Evolutionary conservation across 768 basidiomycete species (phyloP).

Genomic region (Lentinula boryana): DNA sequence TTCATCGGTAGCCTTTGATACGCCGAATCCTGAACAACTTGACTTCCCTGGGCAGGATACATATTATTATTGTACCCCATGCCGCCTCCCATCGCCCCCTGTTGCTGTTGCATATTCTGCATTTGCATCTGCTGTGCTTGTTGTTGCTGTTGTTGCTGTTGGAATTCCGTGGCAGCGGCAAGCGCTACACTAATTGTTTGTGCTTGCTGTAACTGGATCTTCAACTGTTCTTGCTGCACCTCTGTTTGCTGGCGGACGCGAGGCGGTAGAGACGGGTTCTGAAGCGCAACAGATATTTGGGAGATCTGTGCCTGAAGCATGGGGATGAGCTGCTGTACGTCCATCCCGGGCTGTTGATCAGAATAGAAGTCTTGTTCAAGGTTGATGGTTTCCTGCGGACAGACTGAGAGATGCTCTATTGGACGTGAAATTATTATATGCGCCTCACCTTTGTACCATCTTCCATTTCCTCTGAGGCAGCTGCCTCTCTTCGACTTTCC

Average conservation of each 20-base stretch:
- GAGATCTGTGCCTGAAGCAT: slow-evolving; percentile 80
- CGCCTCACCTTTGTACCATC: slow-evolving; percentile 1
- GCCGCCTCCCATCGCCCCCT: slow-evolving; percentile 31
- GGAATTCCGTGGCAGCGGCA: slow-evolving; percentile 52
- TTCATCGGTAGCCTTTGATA: slow-evolving; percentile 83
- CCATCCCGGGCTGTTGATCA: slow-evolving; percentile 63
- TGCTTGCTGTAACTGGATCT: slow-evolving; percentile 74
- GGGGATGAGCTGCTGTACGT: slow-evolving; percentile 70
- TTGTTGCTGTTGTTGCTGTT: slow-evolving; percentile 42
- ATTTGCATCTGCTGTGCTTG: slow-evolving; percentile 33
- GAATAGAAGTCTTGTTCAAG: slow-evolving; percentile 63
- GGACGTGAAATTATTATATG: neutral
- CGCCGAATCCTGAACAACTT: slow-evolving; percentile 70
- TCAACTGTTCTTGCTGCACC: slow-evolving; percentile 76
- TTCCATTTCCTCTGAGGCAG: slow-evolving; percentile 29
- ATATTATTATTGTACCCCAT: slow-evolving; percentile 2
- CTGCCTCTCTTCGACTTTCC: slow-evolving; percentile 63
- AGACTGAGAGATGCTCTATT: neutral
- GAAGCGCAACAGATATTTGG: slow-evolving; percentile 73
- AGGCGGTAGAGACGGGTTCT: slow-evolving; percentile 67
- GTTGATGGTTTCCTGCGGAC: slow-evolving; percentile 8
- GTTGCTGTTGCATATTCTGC: slow-evolving; percentile 33
- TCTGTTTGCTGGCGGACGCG: slow-evolving; percentile 76
- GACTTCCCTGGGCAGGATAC: slow-evolving; percentile 22
- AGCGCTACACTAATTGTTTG: slow-evolving; percentile 66